phyloP scores from a whole-genome alignment of 768 basidiomycete species.

The Boletus eberwhitei region DNA sequence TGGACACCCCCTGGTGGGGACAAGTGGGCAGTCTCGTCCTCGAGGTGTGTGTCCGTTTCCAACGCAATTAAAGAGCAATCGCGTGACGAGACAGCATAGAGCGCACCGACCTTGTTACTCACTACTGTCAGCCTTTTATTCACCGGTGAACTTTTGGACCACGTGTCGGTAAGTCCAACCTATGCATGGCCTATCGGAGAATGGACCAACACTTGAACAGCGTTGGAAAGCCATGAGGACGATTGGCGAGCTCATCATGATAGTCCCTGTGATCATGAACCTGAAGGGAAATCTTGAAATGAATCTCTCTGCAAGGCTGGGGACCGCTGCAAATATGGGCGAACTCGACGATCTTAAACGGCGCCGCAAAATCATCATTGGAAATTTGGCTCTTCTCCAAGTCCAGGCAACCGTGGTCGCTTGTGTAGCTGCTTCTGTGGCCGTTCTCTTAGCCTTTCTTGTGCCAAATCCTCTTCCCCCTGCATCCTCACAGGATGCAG shows the following conservation, averaged over 20 bases:
- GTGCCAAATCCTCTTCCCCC: constrained; percentile 39
- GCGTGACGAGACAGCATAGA: constrained; percentile 43
- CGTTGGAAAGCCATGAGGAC: constrained; percentile 86
- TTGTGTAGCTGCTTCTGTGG: constrained; percentile 76
- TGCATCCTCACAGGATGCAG: constrained; percentile 1
- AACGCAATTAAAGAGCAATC: neutral
- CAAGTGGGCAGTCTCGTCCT: constrained; percentile 62
- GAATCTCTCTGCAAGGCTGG: constrained; percentile 95
- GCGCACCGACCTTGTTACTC: constrained; percentile 81
- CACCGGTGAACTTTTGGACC: constrained; percentile 86
- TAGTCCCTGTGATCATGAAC: constrained; percentile 91
- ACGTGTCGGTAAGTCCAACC: constrained; percentile 65
- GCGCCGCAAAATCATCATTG: constrained; percentile 65
- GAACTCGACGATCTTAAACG: constrained; percentile 71
- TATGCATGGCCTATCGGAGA: constrained; percentile 4
- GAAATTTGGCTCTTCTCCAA: constrained; percentile 84
- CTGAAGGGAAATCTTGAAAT: constrained; percentile 99
- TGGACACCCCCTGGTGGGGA: constrained; percentile 40
- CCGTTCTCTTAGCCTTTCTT: constrained; percentile 67
- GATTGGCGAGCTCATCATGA: constrained; percentile 94
- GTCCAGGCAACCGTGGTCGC: constrained; percentile 92
- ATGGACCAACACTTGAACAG: constrained; percentile 37
- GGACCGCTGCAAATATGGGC: constrained; percentile 92
- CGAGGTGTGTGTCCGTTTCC: constrained; percentile 49
- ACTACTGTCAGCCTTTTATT: constrained; percentile 82